Conservation (phyloP, 306 rosid genomes). For the Erythrophleum fordii region DNA sequence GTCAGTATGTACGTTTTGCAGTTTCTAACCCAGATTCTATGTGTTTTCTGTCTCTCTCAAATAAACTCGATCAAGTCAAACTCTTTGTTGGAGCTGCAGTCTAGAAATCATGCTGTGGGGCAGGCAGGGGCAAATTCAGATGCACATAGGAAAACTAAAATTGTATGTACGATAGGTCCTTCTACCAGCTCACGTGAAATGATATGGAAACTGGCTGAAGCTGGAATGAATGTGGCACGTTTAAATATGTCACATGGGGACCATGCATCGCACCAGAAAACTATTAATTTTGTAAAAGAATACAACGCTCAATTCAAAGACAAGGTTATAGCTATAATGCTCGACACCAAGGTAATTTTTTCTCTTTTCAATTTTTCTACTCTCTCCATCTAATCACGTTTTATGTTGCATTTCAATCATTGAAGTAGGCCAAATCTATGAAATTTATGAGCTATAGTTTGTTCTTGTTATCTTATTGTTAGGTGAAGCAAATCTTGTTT, state of each 20-base stretch:
- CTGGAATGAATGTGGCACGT: conserved; percentile 93
- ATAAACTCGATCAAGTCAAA: conserved; percentile 47
- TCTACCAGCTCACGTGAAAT: conserved; percentile 84
- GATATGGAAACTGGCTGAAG: conserved; percentile 87
- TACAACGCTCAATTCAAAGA: conserved; percentile 78
- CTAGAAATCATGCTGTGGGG: conserved; percentile 30
- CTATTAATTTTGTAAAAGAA: conserved; percentile 77
- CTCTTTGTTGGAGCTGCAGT: conserved; percentile 42
- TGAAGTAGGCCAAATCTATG: background rate
- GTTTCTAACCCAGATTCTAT: conserved; percentile 4
- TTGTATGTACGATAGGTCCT: conserved; percentile 93
- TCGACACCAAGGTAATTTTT: conserved; percentile 83
- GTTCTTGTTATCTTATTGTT: background rate
- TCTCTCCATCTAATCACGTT: background rate
- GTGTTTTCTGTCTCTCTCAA: background rate
- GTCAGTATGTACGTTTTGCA: background rate
- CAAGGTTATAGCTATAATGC: conserved; percentile 87
- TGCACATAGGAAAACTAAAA: conserved; percentile 72
- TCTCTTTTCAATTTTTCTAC: background rate
- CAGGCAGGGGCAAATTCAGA: conserved; percentile 38
- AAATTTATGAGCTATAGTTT: background rate
- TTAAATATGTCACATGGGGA: conserved; percentile 97
- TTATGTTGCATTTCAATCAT: background rate
- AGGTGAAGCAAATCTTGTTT: conserved; percentile 9
- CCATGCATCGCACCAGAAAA: conserved; percentile 83